Conservation (phyloP, 352 stramenopile genomes). For the Phytophthora foliorum region DNA sequence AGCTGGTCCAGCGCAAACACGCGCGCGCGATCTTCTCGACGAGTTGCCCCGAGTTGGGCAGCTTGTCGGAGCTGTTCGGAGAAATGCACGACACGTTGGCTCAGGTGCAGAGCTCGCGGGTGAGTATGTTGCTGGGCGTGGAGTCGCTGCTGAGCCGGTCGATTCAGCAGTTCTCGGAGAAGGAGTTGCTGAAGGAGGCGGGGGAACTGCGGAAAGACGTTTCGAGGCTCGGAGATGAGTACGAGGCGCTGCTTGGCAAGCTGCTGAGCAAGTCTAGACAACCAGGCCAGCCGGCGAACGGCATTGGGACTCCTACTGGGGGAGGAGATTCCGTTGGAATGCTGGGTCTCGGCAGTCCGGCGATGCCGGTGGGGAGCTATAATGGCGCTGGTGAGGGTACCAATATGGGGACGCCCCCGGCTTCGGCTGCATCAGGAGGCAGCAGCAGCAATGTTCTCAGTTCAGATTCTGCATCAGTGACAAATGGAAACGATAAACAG, state of each 20-base stretch:
- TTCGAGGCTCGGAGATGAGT: slow-evolving; percentile 74
- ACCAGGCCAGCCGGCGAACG: slow-evolving; percentile 27
- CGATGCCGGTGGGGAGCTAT: slow-evolving; percentile 20
- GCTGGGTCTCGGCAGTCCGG: slow-evolving; percentile 41
- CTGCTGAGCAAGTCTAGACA: slow-evolving; percentile 75
- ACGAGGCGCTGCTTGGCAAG: slow-evolving; percentile 85
- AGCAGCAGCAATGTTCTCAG: slow-evolving; percentile 32
- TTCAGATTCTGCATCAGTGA: slow-evolving; percentile 17
- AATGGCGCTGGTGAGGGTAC: slow-evolving; percentile 23
- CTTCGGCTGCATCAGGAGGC: slow-evolving; percentile 18
- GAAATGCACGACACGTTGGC: slow-evolving; percentile 86
- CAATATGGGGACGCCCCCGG: slow-evolving; percentile 29
- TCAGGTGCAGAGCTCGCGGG: slow-evolving; percentile 84
- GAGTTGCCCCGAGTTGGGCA: slow-evolving; percentile 73
- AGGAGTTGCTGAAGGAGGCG: slow-evolving; percentile 78
- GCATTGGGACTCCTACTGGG: slow-evolving; percentile 36
- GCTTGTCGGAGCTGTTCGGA: slow-evolving; percentile 82
- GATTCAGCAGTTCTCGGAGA: slow-evolving; percentile 73
- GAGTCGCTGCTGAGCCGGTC: slow-evolving; percentile 78
- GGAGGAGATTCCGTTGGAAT: slow-evolving; percentile 24
- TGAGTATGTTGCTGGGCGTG: slow-evolving; percentile 86
- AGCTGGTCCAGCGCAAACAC: slow-evolving; percentile 83
- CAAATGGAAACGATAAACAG: slow-evolving; percentile 42
- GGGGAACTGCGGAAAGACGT: slow-evolving; percentile 80
- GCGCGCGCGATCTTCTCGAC: slow-evolving; percentile 89